phyloP scores from a whole-genome alignment of 805 yeast genomes.

The Debaryomyces tyrocola region DNA sequence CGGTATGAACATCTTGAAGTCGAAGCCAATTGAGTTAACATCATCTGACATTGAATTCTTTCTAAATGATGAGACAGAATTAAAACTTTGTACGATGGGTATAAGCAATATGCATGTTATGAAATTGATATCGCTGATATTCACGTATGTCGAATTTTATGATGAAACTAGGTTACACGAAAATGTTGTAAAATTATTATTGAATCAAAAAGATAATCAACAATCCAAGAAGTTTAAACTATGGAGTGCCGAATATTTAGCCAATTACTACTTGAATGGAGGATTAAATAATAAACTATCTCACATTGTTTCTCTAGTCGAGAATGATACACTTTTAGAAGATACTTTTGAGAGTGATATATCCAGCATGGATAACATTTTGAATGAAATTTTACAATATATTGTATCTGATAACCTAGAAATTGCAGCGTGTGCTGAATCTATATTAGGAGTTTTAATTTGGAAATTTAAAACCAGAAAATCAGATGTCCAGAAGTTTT shows the following conservation, averaged over 20 bases:
- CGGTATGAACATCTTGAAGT: not conserved
- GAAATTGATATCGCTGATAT: constrained; percentile 3
- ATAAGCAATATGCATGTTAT: not conserved
- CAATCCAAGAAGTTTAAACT: constrained; percentile 14
- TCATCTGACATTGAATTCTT: constrained; percentile 10
- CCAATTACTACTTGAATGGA: constrained; percentile 21
- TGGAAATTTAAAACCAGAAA: constrained; percentile 19
- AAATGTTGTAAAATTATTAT: constrained; percentile 6
- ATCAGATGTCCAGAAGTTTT: constrained; percentile 15
- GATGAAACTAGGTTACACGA: constrained; percentile 4
- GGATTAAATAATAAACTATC: constrained; percentile 9
- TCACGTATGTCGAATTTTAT: not conserved
- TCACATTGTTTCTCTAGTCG: constrained; percentile 2
- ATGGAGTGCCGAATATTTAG: constrained; percentile 25
- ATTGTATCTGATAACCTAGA: constrained; percentile 14
- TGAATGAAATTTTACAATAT: constrained; percentile 21
- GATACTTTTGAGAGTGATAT: constrained; percentile 17
- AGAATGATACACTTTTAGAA: constrained; percentile 7
- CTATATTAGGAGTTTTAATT: constrained; percentile 40
- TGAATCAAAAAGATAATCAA: not conserved
- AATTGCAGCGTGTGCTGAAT: constrained; percentile 32
- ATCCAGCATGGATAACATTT: constrained; percentile 22
- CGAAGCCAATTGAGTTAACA: not conserved
- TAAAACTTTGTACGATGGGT: constrained; percentile 2
- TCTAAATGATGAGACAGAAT: constrained; percentile 9